phyloP scores from a whole-genome alignment of 2,329 filamentous ascomycete genomes.

The Ophiostoma sp. region DNA sequence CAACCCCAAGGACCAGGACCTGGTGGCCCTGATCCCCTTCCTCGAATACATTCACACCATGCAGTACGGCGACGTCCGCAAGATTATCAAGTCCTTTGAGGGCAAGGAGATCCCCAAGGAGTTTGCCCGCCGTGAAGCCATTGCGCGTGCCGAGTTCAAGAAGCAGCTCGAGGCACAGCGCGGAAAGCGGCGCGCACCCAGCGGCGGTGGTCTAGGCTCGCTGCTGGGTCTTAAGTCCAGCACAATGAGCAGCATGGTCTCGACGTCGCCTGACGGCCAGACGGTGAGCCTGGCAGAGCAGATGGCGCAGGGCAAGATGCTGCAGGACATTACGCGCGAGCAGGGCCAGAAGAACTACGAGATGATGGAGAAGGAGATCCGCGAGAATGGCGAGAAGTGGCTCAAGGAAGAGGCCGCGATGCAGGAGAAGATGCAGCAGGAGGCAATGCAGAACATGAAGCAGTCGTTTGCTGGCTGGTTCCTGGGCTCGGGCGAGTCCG shows the following conservation, averaged over 20 bases:
- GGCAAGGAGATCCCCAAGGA: conserved; percentile 85
- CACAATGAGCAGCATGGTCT: conserved; percentile 57
- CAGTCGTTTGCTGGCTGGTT: conserved; percentile 62
- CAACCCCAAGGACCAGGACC: conserved; percentile 72
- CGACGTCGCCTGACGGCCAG: conserved; percentile 42
- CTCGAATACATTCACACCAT: conserved; percentile 95
- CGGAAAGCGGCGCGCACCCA: conserved; percentile 51
- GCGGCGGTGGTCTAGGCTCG: conserved; percentile 56
- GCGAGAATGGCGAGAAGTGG: conserved; percentile 91
- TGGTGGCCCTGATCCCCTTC: conserved; percentile 89
- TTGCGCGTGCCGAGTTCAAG: conserved; percentile 78
- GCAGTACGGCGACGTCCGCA: conserved; percentile 81
- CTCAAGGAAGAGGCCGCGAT: conserved; percentile 85
- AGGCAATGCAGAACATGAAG: conserved; percentile 91
- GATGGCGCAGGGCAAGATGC: conserved; percentile 89
- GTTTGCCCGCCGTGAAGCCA: conserved; percentile 81
- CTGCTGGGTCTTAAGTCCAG: conserved; percentile 72
- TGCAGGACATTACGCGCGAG: conserved; percentile 90
- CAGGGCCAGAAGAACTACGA: conserved; percentile 87
- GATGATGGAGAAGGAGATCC: conserved; percentile 81
- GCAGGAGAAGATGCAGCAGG: conserved; percentile 83
- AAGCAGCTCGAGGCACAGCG: conserved; percentile 67
- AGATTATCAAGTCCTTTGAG: conserved; percentile 80
- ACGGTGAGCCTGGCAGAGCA: conserved; percentile 58
- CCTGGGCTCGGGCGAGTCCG: conserved; percentile 19